Base-by-base conservation (phyloP, 2,329 filamentous ascomycete genomes). In the Fusarium napiforme region DNA sequence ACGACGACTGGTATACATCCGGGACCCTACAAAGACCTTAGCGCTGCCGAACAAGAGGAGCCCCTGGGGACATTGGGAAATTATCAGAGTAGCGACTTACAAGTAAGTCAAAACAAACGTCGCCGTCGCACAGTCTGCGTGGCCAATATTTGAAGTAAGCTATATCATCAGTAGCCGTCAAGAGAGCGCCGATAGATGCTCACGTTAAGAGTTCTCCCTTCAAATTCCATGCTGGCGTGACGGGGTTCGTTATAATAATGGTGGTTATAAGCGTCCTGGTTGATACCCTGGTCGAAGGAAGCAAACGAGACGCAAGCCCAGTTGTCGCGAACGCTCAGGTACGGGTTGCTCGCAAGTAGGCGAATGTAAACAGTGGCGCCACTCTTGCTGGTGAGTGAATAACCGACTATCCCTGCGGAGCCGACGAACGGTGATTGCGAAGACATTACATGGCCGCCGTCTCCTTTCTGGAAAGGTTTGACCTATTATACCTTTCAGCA, bases 181-280 rank as follows among this genome's bases (percentile, higher is more conserved):
- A 18, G 7, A 5, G 1, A 4, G 0, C 9, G 3, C 8, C 4
- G 7, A 4, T 0, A 3, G 15, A 21, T 18, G 12, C 52, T 30
- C 5, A 56, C 52, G 0, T 23, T 32, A 7, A 56, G 37, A 0
- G 37, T 32, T 9, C 52, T 28, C 16, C n/a, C 37, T 19, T 43
- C 52, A 7, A 56, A 56, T 5, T n/a, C 9, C 16, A 15, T 30
- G 21, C 36, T 56, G 4, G 26, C 16, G 9, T 56, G 52, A 1
- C 10, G 52, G 9, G 52, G 52, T 18, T 43, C 52, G 12, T 56
- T 56, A 9, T 56, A 56, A 23, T 43, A 56, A 23, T 56, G 52
- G 16, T 56, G 21, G 11, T 43, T 56, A 2, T 56, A 56, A 23
- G 37, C 7, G 0, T 11, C 11, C 4, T 43, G 52, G 3, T 43